phyloP scores from a whole-genome alignment of 768 basidiomycete species.

The Tricholoma flavovirens region DNA sequence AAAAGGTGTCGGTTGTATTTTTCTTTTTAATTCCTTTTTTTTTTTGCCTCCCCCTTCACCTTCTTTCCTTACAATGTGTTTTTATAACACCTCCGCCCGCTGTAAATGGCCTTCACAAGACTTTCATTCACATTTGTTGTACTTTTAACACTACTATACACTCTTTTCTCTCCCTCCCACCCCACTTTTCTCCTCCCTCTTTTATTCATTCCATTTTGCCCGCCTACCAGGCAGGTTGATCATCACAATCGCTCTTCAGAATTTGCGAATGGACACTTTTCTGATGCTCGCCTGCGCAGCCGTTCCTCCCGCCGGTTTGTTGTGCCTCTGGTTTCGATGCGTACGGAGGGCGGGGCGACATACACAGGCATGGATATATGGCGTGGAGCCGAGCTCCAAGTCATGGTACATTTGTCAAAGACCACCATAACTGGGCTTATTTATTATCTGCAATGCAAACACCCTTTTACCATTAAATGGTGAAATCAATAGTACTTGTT shows the following conservation, averaged over 20 bases:
- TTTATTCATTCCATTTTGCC: background rate
- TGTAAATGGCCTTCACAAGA: slow-evolving; percentile 8
- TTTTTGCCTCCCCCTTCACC: slow-evolving; percentile 4
- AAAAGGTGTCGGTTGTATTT: slow-evolving; percentile 9
- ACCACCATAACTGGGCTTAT: background rate
- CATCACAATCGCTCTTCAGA: background rate
- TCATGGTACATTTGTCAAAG: slow-evolving; percentile 1
- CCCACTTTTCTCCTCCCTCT: background rate
- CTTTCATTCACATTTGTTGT: slow-evolving; percentile 14
- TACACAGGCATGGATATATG: background rate
- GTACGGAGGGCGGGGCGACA: background rate
- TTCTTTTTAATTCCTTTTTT: slow-evolving; percentile 12
- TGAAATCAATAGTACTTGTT: too few species aligned
- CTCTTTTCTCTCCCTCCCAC: slow-evolving; percentile 14
- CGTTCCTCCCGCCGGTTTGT: background rate
- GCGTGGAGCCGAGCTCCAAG: slow-evolving; percentile 7
- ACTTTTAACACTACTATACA: slow-evolving; percentile 17
- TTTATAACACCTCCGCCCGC: slow-evolving; percentile 6
- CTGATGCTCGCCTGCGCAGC: background rate
- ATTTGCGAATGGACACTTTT: background rate
- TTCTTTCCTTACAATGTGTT: slow-evolving; percentile 10
- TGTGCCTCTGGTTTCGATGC: background rate
- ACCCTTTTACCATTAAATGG: background rate
- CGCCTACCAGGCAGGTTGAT: background rate
- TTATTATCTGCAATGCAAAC: slow-evolving; percentile 4